Conservation (phyloP, 306 rosid genomes). For the Cicer yamashitae region DNA sequence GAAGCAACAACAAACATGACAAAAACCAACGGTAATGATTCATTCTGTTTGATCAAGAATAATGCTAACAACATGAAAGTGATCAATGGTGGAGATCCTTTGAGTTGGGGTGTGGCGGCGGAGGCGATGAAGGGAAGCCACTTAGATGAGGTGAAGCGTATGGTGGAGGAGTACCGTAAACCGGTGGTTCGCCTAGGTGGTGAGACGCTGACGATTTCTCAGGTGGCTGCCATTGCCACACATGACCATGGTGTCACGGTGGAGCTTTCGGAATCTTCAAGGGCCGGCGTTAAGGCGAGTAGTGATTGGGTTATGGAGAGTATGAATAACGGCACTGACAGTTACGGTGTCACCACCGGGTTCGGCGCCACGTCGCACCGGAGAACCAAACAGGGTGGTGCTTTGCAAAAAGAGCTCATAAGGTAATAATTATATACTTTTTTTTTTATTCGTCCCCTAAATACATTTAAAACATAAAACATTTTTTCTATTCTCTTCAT, state of each 20-base stretch:
- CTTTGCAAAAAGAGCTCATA: conserved; percentile 81
- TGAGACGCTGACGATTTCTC: conserved; percentile 70
- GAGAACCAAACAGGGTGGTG: conserved; percentile 86
- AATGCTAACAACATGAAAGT: not conserved
- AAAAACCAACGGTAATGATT: conserved; percentile 47
- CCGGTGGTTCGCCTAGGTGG: conserved; percentile 78
- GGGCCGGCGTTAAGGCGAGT: conserved; percentile 88
- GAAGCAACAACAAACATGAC: conserved; percentile 45
- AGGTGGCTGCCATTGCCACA: conserved; percentile 81
- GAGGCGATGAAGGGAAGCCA: conserved; percentile 79
- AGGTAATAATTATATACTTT: conserved; percentile 49
- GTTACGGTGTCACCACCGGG: conserved; percentile 93
- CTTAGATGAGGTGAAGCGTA: conserved; percentile 83
- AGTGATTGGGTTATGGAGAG: conserved; percentile 92
- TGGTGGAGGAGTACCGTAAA: conserved; percentile 76
- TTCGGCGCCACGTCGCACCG: conserved; percentile 93
- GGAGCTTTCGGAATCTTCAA: conserved; percentile 68
- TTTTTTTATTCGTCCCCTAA: no score
- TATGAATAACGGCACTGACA: conserved; percentile 76
- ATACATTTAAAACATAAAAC: no score
- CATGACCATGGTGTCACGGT: conserved; percentile 51
- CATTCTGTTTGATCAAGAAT: conserved; percentile 44
- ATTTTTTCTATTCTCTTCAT: no score
- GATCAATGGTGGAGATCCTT: conserved; percentile 51
- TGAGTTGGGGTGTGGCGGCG: conserved; percentile 76